Base-by-base conservation (phyloP, 2,329 filamentous ascomycete species). In the Zalaria obscura region DNA sequence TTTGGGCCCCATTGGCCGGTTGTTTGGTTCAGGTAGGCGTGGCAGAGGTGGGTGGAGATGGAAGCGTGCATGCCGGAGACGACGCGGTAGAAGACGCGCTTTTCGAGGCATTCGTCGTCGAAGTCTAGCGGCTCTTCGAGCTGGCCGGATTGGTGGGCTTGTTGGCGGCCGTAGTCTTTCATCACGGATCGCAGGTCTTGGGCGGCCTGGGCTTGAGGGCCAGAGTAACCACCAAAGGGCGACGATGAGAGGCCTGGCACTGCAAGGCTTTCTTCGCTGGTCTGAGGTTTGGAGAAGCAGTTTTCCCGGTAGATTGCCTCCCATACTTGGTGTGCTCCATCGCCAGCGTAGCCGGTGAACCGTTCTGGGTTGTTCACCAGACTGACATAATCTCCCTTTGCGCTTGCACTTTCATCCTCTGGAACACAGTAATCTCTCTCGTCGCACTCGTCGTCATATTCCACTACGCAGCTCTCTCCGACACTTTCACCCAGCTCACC, bases 41-140 rank as follows among this genome's bases (percentile, higher is more conserved):
- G 91, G 72, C 91, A 98, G 35, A 98, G 69, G 62, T 98, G 91
- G 0, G 88, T 84, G 49, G 86, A 94, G 60, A 98, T 98, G 48
- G 88, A 94, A 10, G 91, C 86, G 61, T 98, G 91, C 91, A 98
- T 95, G 35, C 91, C 91, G 40, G 87, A 94, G 47, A 98, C 78
- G 48, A 98, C 78, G 5, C 88, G 76, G 64, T 96, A 91, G 61
- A 98, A 98, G 32, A 96, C 91, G n/a, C 91, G 82, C 72, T 98
- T 96, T 68, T 98, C 91, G 25, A 98, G 67, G 55, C 91, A 98
- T 56, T 94, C 84, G 51, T 95, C 88, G 50, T 94, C 87, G 38
- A 79, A 71, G 49, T 91, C 83, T 39, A 89, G 68, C 0, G 75
- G 73, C 5, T 75, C 76, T 45, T 75, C 70, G 27, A 73, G 70